Percentiles rank a stretch among this genome's conserved stretches.
Evolutionary conservation across 148 eudicot genomes (phyloP).

Genomic region (Linanthus parryae): DNA sequence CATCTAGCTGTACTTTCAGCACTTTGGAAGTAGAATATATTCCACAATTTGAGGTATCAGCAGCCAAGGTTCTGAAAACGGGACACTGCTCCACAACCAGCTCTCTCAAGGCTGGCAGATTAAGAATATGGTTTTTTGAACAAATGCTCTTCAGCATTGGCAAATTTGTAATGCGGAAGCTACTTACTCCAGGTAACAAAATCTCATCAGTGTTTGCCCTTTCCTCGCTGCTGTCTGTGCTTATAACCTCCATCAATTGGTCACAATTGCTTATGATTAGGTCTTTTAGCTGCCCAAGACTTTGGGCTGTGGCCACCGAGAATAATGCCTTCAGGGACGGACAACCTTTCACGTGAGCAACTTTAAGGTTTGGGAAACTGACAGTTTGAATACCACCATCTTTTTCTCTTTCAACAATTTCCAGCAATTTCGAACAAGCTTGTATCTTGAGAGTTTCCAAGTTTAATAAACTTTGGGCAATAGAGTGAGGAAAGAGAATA

Average conservation of each 20-base stretch:
- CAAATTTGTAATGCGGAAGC: background rate
- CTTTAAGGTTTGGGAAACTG: background rate
- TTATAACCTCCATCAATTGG: background rate
- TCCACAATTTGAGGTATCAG: background rate
- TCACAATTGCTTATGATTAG: background rate
- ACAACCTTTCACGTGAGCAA: background rate
- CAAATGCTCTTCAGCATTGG: background rate
- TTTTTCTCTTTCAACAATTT: background rate
- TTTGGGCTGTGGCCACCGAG: background rate
- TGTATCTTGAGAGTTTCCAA: background rate
- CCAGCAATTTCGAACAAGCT: background rate
- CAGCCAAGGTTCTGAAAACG: background rate
- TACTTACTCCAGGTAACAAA: background rate
- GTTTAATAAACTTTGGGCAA: background rate
- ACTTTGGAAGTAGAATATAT: background rate
- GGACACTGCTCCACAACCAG: background rate
- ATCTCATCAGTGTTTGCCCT: background rate
- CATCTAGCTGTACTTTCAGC: background rate
- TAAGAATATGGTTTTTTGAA: background rate
- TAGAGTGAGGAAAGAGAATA: background rate
- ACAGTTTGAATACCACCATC: background rate
- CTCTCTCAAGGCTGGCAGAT: background rate
- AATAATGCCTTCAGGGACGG: background rate
- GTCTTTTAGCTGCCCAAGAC: constrained; percentile 1
- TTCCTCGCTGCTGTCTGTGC: background rate